These are phyloP conservation scores for Pythium chondricola DNA, from an alignment of 352 stramenopile species.

Conservation along the genomic window DNA sequence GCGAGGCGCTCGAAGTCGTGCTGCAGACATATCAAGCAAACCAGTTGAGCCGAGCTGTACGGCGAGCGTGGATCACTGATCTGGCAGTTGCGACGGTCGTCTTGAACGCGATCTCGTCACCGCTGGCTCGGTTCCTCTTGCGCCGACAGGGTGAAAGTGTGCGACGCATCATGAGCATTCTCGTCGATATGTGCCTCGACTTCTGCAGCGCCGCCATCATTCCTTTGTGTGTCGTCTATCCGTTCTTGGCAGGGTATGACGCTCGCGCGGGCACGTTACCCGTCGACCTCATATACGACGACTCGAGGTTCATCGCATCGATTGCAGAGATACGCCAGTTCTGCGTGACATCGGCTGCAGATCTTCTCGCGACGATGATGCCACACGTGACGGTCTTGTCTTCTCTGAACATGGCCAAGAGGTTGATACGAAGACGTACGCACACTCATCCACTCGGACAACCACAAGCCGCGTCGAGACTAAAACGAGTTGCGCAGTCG, in stretches of 20 bases:
- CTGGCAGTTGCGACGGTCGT: constrained; percentile 6
- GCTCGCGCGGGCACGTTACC: constrained; percentile 1
- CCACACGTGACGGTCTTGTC: constrained; percentile 8
- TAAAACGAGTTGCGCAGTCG: too few relatives aligned
- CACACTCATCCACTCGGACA: neutral
- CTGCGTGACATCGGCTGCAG: constrained; percentile 7
- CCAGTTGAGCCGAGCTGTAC: constrained; percentile 4
- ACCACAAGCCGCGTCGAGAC: too few relatives aligned
- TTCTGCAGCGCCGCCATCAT: constrained; percentile 13
- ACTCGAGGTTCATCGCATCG: constrained; percentile 3
- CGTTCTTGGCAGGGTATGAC: constrained; percentile 6
- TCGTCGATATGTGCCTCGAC: constrained; percentile 12
- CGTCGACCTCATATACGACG: neutral
- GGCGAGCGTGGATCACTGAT: constrained; percentile 8
- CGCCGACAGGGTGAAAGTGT: constrained; percentile 4
- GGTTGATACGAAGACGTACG: neutral
- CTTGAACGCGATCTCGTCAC: constrained; percentile 12
- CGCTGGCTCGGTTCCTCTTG: constrained; percentile 2
- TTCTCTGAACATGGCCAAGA: constrained; percentile 5
- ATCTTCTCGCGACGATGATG: constrained; percentile 10
- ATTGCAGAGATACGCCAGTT: constrained; percentile 12
- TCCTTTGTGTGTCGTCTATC: constrained; percentile 6
- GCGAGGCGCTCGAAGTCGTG: constrained; percentile 9
- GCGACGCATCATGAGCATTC: constrained; percentile 7
- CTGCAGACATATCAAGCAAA: constrained; percentile 13